These are phyloP conservation scores for Conringia planisiliqua DNA, from an alignment of 345 rosid species.

Conservation along the genomic window DNA sequence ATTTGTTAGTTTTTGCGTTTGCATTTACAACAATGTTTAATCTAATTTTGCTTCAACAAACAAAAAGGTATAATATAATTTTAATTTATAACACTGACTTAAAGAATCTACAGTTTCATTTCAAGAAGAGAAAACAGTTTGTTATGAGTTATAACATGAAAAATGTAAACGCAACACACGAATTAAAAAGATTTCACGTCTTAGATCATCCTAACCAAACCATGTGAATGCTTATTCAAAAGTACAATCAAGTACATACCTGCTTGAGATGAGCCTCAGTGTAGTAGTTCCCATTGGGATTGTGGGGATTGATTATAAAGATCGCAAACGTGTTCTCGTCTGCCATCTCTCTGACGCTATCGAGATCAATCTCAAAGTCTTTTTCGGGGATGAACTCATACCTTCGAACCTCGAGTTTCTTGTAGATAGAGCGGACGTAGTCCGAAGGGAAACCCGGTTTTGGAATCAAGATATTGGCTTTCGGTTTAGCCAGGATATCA, in stretches of 20 bases:
- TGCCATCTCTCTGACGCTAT: constrained; percentile 34
- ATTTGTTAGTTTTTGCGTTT: not conserved
- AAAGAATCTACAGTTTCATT: not conserved
- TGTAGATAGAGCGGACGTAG: constrained; percentile 10
- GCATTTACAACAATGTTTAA: not conserved
- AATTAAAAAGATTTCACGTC: not conserved
- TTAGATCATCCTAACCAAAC: not conserved
- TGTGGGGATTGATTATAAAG: constrained; percentile 44
- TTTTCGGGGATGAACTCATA: constrained; percentile 45
- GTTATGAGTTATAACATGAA: not conserved
- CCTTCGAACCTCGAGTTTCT: constrained; percentile 37
- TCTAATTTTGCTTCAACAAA: too few relatives aligned
- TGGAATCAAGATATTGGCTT: constrained; percentile 44
- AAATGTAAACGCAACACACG: not conserved
- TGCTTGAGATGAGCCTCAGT: constrained; percentile 39
- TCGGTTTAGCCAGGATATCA: constrained; percentile 38
- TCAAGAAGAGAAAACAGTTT: not conserved
- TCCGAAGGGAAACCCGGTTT: constrained; percentile 38
- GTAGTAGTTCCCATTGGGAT: constrained; percentile 36
- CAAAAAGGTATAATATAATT: not conserved
- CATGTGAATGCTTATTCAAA: not conserved
- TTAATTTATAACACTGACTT: not conserved
- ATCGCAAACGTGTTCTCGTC: constrained; percentile 52
- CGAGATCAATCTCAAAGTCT: constrained; percentile 51
- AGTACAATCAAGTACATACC: constrained; percentile 6